Base-by-base conservation (phyloP, 177 flowering plant species). In the Vitis hybrid region DNA sequence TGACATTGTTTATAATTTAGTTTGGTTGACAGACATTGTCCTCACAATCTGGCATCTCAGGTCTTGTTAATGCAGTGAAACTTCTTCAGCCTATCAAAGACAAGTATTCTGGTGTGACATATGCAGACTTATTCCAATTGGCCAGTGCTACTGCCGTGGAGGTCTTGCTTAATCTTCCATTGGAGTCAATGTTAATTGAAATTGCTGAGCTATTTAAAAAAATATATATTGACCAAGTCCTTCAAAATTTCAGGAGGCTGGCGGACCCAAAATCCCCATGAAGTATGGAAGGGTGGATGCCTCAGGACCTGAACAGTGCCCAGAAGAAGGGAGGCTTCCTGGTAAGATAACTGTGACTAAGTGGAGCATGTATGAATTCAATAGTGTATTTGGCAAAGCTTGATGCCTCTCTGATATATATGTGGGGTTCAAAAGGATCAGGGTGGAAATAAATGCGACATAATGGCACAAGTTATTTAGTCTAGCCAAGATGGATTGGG, bases 141-240 rank as follows among this genome's bases (percentile, higher is more conserved):
- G 99, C 97, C 8, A 93, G 99, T 82, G 99, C 98, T 73, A 90
- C 98, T 64, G 97, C 99, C 67, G 68, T 95, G 13, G 99, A 95
- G 99, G 99, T 93, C 2, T 68, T 66, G 67, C 60, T 70, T 55
- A 32, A 35, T 63, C 35, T 70, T 24, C 27, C 2, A 2, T 17
- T 4, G 57, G 10, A 17, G 32, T 49, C 30, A 24, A n/a, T 35
- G 10, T 50, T 55, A 8, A 13, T 32, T 32, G 54, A 61, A n/a
- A 3, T 6, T 27, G 13, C 17, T n/a, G 17, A 40, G 40, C 15
- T 62, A 6, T 62, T 7, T 17, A 2, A 11, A 48, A 11, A 14
- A 35, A 35, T 12, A 52, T 24, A 2, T 24, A 24, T 2, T 24
- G 27, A 62, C 11, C 60, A 8, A 54, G 30, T 68, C 6, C 8